These are phyloP conservation scores for Leccinum ochraceum DNA, from an alignment of 768 basidiomycete species.

Conservation along the genomic window DNA sequence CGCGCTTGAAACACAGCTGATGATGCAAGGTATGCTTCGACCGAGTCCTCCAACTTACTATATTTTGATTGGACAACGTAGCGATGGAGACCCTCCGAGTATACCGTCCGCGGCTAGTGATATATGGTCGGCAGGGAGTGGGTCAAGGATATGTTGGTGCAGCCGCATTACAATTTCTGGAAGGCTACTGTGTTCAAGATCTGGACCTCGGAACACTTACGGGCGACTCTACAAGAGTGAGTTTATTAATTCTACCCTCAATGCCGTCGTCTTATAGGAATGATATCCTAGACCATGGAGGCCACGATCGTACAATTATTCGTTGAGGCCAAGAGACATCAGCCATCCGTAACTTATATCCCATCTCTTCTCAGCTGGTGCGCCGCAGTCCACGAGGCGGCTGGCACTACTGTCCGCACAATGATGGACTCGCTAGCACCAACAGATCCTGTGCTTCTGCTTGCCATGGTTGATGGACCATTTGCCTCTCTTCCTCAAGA, in stretches of 20 bases:
- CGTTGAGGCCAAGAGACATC: conserved; percentile 94
- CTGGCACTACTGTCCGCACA: conserved; percentile 81
- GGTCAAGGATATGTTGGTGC: conserved; percentile 90
- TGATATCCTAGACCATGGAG: conserved; percentile 67
- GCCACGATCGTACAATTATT: conserved; percentile 94
- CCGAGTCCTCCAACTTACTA: not conserved
- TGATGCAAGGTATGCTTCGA: conserved; percentile 70
- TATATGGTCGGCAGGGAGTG: conserved; percentile 84
- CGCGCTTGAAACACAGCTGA: conserved; percentile 85
- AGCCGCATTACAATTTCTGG: conserved; percentile 89
- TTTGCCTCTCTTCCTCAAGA: conserved; percentile 73
- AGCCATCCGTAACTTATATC: conserved; percentile 94
- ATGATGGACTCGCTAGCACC: conserved; percentile 91
- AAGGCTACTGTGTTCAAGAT: conserved; percentile 94
- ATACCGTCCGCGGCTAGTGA: conserved; percentile 83
- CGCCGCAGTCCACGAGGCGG: conserved; percentile 77
- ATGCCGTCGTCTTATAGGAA: conserved; percentile 1
- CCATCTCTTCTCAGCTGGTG: conserved; percentile 89
- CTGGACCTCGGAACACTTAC: conserved; percentile 88
- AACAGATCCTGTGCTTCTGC: conserved; percentile 89
- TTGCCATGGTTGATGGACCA: conserved; percentile 84
- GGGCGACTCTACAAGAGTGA: conserved; percentile 84
- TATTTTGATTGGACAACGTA: conserved; percentile 32
- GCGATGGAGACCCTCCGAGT: conserved; percentile 92
- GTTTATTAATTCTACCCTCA: conserved; percentile 28